A percentile compares a stretch with the other conserved stretches of the same genome.
Evolutionary conservation across 75 land plant species (phyloP).

Genomic region (Pinus albicaulis): DNA sequence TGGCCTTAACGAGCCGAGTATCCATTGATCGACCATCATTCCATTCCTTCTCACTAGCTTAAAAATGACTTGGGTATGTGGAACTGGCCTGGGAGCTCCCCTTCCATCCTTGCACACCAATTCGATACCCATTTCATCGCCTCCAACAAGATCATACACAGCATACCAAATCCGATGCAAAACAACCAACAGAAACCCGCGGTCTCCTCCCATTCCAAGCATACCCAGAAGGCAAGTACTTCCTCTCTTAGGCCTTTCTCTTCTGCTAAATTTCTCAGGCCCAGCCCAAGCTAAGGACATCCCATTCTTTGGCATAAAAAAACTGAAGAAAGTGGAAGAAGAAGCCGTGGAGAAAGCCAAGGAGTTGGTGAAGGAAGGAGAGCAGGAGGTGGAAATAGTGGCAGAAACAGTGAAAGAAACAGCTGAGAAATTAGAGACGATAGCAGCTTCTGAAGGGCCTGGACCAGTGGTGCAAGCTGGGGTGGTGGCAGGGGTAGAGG

Average conservation of each 20-base stretch:
- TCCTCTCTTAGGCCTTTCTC: background rate
- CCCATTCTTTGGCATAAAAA: constrained; percentile 54
- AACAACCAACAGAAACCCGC: background rate
- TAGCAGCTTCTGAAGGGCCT: constrained; percentile 8
- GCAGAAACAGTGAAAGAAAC: constrained; percentile 28
- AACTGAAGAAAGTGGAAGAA: constrained; percentile 16
- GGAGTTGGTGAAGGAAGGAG: constrained; percentile 44
- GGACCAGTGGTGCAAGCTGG: constrained; percentile 53
- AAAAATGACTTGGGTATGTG: background rate
- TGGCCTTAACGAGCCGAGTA: background rate
- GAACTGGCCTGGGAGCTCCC: background rate
- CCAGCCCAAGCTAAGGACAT: constrained; percentile 49
- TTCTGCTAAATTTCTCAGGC: background rate
- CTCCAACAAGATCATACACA: background rate
- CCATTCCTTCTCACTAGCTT: background rate
- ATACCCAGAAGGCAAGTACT: constrained; percentile 8
- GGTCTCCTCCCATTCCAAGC: background rate
- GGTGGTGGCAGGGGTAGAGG: constrained; percentile 60
- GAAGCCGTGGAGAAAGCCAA: constrained; percentile 51
- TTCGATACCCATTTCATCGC: background rate
- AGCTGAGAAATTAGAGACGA: constrained; percentile 20
- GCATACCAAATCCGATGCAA: background rate
- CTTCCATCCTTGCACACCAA: background rate
- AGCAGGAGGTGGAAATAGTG: constrained; percentile 19
- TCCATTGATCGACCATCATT: background rate